phyloP scores from a whole-genome alignment of 176 grass and related monocot species.

The Cenchrus fungigraminus region DNA sequence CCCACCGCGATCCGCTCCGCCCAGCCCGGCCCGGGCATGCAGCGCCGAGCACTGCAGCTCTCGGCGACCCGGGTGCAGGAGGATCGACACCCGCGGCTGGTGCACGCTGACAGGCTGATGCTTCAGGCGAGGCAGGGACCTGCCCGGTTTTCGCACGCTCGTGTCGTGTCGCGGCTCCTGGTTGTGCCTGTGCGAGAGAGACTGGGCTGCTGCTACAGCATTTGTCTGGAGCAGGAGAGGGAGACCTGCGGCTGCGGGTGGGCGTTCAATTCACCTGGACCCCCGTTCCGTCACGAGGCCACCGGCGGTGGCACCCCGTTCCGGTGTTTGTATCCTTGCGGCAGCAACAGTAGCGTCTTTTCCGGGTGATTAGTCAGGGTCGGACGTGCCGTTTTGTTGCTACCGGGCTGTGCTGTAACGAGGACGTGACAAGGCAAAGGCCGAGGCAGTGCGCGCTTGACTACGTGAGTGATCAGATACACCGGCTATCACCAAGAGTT shows the following conservation, averaged over 20 bases:
- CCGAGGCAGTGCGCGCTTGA: not conserved
- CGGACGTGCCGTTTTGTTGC: not conserved
- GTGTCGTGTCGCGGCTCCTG: constrained; percentile 7
- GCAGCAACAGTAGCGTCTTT: not conserved
- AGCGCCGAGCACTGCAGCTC: not conserved
- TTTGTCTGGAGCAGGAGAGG: constrained; percentile 32
- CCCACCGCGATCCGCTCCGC: not conserved
- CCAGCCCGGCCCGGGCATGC: not conserved
- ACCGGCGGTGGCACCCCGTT: not conserved
- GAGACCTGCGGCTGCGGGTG: constrained; percentile 18
- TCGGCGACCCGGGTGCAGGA: constrained; percentile 24
- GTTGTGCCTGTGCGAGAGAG: not conserved
- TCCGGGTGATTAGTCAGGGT: not conserved
- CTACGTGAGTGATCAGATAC: not conserved
- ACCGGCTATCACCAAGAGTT: not conserved
- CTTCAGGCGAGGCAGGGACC: constrained; percentile 4
- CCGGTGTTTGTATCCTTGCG: not conserved
- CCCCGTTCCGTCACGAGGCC: constrained; percentile 40
- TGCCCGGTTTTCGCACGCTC: not conserved
- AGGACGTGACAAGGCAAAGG: not conserved
- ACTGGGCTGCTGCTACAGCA: not conserved
- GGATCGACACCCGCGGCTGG: not conserved
- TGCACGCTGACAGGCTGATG: not conserved
- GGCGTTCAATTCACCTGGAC: constrained; percentile 40
- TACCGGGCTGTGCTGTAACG: not conserved